Percentiles rank a stretch among this genome's conserved stretches.
Evolutionary conservation across 192 early-diverging fungal genomes (phyloP).

Genomic region (Lobosporangium transversale): DNA sequence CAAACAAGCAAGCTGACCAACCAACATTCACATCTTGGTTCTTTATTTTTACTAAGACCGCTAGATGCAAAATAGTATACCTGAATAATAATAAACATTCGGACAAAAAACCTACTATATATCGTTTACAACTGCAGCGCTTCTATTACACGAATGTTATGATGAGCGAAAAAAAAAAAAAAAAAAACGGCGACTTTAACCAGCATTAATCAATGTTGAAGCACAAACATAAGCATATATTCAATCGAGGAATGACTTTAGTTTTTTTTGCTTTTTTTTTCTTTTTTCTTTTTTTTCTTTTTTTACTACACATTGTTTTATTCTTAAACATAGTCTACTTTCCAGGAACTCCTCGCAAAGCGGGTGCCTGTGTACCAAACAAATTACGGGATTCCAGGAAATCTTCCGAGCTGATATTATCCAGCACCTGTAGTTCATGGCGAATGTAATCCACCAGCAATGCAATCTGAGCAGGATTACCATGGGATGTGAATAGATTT

Average conservation of each 20-base stretch:
- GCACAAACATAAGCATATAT: too few relatives aligned
- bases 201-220: too few relatives aligned
- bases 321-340: constrained; percentile 15
- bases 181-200: neutral
- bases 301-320: neutral
- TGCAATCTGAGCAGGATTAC: constrained; percentile 45
- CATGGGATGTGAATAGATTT: constrained; percentile 53
- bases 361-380: constrained; percentile 35
- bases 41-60: neutral
- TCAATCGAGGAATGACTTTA: too few relatives aligned
- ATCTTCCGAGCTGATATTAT: constrained; percentile 42
- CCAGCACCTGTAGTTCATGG: constrained; percentile 50
- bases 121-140: too few relatives aligned
- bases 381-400: constrained; percentile 39
- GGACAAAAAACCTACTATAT: too few relatives aligned
- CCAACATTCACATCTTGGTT: neutral
- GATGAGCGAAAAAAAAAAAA: neutral
- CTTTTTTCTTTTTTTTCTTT: neutral
- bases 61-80: constrained; percentile 12
- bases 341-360: constrained; percentile 48
- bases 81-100: too few relatives aligned
- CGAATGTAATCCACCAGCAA: constrained; percentile 54
- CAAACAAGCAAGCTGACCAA: neutral
- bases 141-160: too few relatives aligned
- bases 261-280: neutral